phyloP scores from a whole-genome alignment of 345 rosid genomes.

The Alliaria petiolata region DNA sequence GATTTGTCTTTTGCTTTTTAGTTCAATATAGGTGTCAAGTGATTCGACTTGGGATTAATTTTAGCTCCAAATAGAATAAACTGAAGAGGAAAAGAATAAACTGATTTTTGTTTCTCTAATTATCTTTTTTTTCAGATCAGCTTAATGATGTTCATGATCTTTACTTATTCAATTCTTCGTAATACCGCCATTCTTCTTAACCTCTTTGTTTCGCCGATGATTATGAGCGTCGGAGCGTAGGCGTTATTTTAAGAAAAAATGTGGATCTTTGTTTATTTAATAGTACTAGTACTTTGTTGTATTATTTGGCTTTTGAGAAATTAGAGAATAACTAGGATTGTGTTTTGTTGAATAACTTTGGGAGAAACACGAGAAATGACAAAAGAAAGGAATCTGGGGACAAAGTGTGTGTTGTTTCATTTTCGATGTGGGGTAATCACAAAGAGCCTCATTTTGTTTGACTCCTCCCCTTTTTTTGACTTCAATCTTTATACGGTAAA shows the following conservation, averaged over 20 bases:
- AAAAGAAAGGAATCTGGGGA: constrained; percentile 55
- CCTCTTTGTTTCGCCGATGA: neutral
- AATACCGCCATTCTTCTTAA: neutral
- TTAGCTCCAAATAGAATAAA: neutral
- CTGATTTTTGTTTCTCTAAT: neutral
- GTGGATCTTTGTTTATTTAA: neutral
- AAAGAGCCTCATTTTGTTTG: constrained; percentile 43
- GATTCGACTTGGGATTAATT: constrained; percentile 3
- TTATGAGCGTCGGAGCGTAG: neutral
- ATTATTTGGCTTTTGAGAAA: neutral
- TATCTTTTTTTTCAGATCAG: neutral
- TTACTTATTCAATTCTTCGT: neutral
- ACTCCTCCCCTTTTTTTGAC: constrained; percentile 55
- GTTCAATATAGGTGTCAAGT: constrained; percentile 20
- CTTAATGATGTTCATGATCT: neutral
- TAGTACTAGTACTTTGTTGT: neutral
- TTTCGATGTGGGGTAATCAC: constrained; percentile 59
- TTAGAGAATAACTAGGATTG: constrained; percentile 3
- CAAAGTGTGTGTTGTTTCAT: constrained; percentile 65
- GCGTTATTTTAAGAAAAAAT: neutral
- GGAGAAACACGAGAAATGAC: constrained; percentile 36
- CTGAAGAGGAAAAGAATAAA: neutral
- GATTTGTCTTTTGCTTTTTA: constrained; percentile 35
- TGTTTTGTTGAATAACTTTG: constrained; percentile 33
- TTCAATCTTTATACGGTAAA: constrained; percentile 30